These are phyloP conservation scores for Inga laurina DNA, from an alignment of 306 rosid species.

Conservation along the genomic window DNA sequence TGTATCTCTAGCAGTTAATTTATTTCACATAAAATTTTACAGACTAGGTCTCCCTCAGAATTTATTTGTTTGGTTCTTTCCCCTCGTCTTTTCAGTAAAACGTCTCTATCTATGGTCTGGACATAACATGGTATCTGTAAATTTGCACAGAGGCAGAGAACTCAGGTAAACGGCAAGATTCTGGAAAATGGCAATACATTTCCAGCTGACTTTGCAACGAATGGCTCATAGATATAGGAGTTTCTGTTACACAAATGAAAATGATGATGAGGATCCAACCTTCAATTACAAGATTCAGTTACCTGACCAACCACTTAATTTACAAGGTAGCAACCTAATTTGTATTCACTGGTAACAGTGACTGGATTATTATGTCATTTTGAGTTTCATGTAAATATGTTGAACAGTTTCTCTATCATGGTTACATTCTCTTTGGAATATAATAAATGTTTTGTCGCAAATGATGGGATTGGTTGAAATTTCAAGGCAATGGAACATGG, in stretches of 20 bases:
- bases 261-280: slow-evolving; percentile 17
- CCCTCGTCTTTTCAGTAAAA: slow-evolving; percentile 12
- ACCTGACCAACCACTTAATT: slow-evolving; percentile 23
- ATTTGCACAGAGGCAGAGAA: slow-evolving; percentile 80
- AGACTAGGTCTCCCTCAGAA: not conserved
- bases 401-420: not conserved
- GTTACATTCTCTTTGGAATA: not conserved
- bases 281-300: slow-evolving; percentile 30
- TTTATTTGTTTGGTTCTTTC: slow-evolving; percentile 13
- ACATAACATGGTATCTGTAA: slow-evolving; percentile 31
- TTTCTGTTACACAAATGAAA: slow-evolving; percentile 32
- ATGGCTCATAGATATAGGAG: slow-evolving; percentile 55
- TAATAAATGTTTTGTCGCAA: not conserved
- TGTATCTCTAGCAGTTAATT: not conserved
- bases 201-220: slow-evolving; percentile 70
- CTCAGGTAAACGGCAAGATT: slow-evolving; percentile 89
- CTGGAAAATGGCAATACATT: slow-evolving; percentile 72
- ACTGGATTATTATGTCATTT: slow-evolving; percentile 21
- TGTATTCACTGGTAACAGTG: slow-evolving; percentile 46
- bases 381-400: slow-evolving; percentile 33
- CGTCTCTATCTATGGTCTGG: slow-evolving; percentile 32
- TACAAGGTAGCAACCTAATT: slow-evolving; percentile 33
- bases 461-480: slow-evolving; percentile 14
- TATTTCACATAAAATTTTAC: not conserved
- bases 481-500: not conserved